Percentiles rank a stretch among this genome's conserved stretches.
These are phyloP conservation scores for Physcomitrium patens DNA, from an alignment of 225 moss, liverwort and hornwort genomes.

Conservation along the genomic window DNA sequence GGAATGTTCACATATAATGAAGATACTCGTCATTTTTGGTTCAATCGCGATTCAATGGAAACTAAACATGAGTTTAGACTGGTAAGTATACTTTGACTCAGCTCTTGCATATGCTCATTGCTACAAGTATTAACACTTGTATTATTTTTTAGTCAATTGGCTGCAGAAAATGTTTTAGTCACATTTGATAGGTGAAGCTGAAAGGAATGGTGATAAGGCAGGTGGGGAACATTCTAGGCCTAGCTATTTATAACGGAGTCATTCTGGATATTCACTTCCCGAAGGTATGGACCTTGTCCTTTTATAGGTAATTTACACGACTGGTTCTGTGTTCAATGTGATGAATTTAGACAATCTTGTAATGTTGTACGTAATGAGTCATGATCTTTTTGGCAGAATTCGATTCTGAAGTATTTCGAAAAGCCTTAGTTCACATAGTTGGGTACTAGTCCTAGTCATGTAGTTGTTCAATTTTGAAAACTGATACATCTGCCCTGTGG, in stretches of 20 bases:
- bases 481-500: slow-evolving; percentile 1
- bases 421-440: not conserved
- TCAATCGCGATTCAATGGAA: slow-evolving; percentile 74
- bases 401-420: not conserved
- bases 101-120: slow-evolving; percentile 4
- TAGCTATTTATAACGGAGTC: slow-evolving; percentile 81
- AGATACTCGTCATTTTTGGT: slow-evolving; percentile 74
- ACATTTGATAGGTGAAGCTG: slow-evolving; percentile 20
- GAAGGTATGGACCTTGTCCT: slow-evolving; percentile 42
- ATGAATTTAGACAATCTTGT: not conserved
- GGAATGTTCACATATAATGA: slow-evolving; percentile 78
- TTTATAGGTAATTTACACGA: not conserved
- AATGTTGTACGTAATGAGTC: not conserved
- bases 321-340: not conserved
- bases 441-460: not conserved
- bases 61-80: slow-evolving; percentile 68
- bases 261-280: slow-evolving; percentile 81
- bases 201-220: slow-evolving; percentile 31
- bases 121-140: slow-evolving; percentile 1
- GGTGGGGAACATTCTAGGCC: slow-evolving; percentile 73
- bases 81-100: slow-evolving; percentile 32
- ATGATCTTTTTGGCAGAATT: not conserved
- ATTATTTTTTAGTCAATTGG: not conserved
- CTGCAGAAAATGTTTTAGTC: slow-evolving; percentile 7
- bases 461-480: not conserved